Conservation (phyloP, 495 filamentous ascomycete species). For the Hypoxylon trugodes region DNA sequence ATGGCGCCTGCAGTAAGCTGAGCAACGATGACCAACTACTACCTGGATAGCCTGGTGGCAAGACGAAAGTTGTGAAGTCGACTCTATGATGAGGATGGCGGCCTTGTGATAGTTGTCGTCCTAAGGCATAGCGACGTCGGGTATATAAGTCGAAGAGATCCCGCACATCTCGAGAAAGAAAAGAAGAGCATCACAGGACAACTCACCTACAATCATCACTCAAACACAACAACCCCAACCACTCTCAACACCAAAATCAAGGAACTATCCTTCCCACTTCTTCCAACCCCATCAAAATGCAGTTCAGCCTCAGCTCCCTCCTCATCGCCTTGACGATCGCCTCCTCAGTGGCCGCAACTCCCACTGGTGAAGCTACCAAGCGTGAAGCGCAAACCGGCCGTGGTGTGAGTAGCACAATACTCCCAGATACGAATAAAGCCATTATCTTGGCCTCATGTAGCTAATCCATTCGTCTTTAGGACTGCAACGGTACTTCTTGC, state of each 20-base stretch:
- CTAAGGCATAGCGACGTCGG: neutral
- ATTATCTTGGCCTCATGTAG: neutral
- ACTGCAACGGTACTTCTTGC: slow-evolving; percentile 15
- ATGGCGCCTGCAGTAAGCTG: neutral
- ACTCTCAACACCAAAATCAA: neutral
- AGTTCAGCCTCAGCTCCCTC: slow-evolving; percentile 6
- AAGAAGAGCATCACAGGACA: neutral
- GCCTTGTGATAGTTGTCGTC: neutral
- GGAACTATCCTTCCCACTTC: neutral
- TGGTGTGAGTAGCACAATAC: neutral
- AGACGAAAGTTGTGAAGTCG: neutral
- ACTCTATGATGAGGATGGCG: neutral
- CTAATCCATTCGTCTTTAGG: neutral
- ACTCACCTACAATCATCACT: neutral
- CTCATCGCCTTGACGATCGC: slow-evolving; percentile 1
- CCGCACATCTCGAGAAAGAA: neutral
- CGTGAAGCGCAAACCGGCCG: neutral
- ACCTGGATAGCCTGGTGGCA: neutral
- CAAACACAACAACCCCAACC: neutral
- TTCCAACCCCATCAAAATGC: neutral
- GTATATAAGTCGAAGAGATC: neutral
- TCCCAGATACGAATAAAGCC: neutral
- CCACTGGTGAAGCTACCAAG: neutral
- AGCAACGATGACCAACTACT: neutral
- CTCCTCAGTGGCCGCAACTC: slow-evolving; percentile 3